Percentiles rank a stretch among this genome's conserved stretches.
Conservation (phyloP, 768 basidiomycete species). For the Phaeotremella fagi region DNA sequence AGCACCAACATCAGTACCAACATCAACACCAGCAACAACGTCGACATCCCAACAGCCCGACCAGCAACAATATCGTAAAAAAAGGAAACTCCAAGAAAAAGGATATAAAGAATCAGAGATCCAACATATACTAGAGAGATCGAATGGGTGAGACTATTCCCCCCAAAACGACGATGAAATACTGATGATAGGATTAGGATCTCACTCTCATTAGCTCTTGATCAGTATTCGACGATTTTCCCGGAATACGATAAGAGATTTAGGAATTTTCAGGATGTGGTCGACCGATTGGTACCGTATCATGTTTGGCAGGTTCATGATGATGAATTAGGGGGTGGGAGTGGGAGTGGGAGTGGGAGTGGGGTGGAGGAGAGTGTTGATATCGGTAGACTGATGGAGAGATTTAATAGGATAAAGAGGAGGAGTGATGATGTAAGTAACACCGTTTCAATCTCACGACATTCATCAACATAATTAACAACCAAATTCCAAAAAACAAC, state of each 20-base stretch:
- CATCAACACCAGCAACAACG: no score
- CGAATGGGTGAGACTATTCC: slow-evolving; percentile 10
- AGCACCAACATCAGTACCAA: no score
- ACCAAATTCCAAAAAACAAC: background rate
- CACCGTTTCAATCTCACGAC: no score
- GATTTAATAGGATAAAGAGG: slow-evolving; percentile 1
- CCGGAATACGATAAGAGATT: slow-evolving; percentile 13
- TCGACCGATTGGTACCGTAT: slow-evolving; percentile 31
- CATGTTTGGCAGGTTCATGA: slow-evolving; percentile 39
- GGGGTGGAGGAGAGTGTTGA: slow-evolving; percentile 1
- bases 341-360: background rate
- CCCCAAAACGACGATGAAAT: background rate
- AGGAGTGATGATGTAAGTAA: slow-evolving; percentile 21
- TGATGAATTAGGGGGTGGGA: slow-evolving; percentile 22
- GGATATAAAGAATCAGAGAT: slow-evolving; percentile 7
- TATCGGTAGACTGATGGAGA: background rate
- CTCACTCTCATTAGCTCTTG: slow-evolving; percentile 14
- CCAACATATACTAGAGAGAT: slow-evolving; percentile 7
- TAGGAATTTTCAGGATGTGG: slow-evolving; percentile 20
- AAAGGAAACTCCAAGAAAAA: slow-evolving; percentile 7
- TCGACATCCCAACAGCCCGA: no score
- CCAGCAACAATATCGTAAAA: no score
- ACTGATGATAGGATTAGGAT: slow-evolving; percentile 1
- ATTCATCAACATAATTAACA: no score
- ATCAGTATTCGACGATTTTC: slow-evolving; percentile 19